Evolutionary conservation across 2,329 filamentous ascomycete genomes (phyloP), one percentile per base, ranked within the genome.

Genomic region (Byssochlamys sp.): DNA sequence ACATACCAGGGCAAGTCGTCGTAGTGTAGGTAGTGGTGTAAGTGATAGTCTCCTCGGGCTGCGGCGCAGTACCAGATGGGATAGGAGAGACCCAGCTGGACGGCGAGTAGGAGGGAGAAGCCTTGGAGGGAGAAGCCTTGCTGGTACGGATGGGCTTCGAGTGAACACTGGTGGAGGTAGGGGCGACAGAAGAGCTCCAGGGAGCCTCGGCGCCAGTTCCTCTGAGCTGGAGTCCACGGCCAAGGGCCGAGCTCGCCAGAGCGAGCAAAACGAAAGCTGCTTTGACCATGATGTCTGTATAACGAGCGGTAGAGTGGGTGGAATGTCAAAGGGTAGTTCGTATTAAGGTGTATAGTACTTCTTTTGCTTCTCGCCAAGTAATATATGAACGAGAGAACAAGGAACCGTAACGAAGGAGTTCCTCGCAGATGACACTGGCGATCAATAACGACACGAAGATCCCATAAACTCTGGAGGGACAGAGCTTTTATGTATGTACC

Each of bases 351-450:
- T 45, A 39, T 39, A 45, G n/a, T 19, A 4, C 11, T 51, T 25
- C 6, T 27, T 7, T 4, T 26, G 59, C 28, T 35, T 55, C 25
- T 27, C 52, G 53, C 11, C 56, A 25, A 45, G 51, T 49, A 39
- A 45, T 9, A 53, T 51, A 58, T 55, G 53, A 62, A 66, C 58
- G 62, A 72, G 68, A 63, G 61, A 63, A 63, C 59, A 60, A 67
- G 67, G 71, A 76, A 77, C 75, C 73, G 69, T 76, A 78, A 70
- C 75, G 74, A 78, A 70, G 66, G 75, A 77, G 74, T 74, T 74
- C 72, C 71, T 61, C 39, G 39, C 45, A 54, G 14, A 57, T 29
- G 50, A n/a, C 19, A 55, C 27, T 66, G 63, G 55, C 61, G 58
- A 53, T 27, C 61, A 58, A 45, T 60, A 50, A 54, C 60, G 58